A percentile compares a stretch with the other conserved stretches of the same genome.
Evolutionary conservation across 2,329 filamentous ascomycete genomes (phyloP).

Genomic region (Pyrenophora tritici-repentis): DNA sequence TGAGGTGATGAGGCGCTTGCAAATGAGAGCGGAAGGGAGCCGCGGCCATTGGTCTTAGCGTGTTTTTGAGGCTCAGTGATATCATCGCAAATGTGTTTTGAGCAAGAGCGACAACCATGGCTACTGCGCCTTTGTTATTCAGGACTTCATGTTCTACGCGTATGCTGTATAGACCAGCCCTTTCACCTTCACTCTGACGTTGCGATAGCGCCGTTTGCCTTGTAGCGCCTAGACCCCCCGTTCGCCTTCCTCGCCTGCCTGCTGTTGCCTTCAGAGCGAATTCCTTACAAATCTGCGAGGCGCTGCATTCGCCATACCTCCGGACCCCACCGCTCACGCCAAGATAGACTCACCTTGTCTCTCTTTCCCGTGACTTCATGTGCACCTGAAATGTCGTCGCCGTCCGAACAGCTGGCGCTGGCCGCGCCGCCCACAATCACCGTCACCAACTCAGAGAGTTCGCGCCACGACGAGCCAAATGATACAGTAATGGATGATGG

Average conservation of each 20-base stretch:
- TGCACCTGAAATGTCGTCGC: constrained; percentile 16
- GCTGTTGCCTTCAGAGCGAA: constrained; percentile 24
- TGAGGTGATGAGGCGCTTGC: neutral
- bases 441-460: constrained; percentile 10
- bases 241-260: constrained; percentile 3
- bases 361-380: neutral
- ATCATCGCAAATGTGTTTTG: constrained; percentile 19
- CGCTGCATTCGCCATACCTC: neutral
- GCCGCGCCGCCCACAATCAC: constrained; percentile 15
- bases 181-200: neutral
- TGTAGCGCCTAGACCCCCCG: neutral
- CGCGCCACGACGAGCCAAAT: constrained; percentile 10
- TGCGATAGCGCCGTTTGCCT: neutral
- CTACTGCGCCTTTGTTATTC: neutral
- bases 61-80: constrained; percentile 18
- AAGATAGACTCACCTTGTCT: neutral
- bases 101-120: constrained; percentile 6
- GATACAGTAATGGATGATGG: constrained; percentile 13
- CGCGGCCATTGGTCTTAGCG: constrained; percentile 22
- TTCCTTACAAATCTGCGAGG: constrained; percentile 1
- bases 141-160: neutral
- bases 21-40: constrained; percentile 12
- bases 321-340: neutral
- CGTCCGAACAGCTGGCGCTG: constrained; percentile 12
- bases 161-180: neutral